Evolutionary conservation across 805 yeast species (phyloP).

Genomic region (Candida andamanensis): DNA sequence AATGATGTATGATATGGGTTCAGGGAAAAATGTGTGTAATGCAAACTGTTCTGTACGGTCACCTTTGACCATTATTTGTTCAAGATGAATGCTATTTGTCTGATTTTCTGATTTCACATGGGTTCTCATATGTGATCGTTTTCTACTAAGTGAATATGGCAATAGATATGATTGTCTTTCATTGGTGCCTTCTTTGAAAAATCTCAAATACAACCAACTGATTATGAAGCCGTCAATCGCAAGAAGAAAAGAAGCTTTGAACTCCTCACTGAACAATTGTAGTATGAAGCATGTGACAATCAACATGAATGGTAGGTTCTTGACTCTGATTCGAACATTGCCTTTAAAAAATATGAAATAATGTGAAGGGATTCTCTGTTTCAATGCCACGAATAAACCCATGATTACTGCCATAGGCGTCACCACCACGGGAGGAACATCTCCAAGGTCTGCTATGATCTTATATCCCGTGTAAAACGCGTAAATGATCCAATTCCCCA

Average conservation of each 20-base stretch:
- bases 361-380: slow-evolving; percentile 63
- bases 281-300: slow-evolving; percentile 18
- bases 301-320: slow-evolving; percentile 34
- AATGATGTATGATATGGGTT: slow-evolving; percentile 29
- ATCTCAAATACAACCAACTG: slow-evolving; percentile 38
- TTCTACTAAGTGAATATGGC: slow-evolving; percentile 24
- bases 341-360: slow-evolving; percentile 46
- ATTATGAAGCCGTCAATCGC: slow-evolving; percentile 27
- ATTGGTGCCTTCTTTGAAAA: slow-evolving; percentile 36
- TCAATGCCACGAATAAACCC: slow-evolving; percentile 59
- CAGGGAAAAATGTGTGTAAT: slow-evolving; percentile 38
- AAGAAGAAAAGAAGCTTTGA: slow-evolving; percentile 18
- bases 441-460: slow-evolving; percentile 10
- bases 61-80: slow-evolving; percentile 16
- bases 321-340: slow-evolving; percentile 38
- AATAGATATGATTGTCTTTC: slow-evolving; percentile 39
- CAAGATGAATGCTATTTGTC: slow-evolving; percentile 14
- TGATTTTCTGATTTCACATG: slow-evolving; percentile 2
- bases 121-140: slow-evolving; percentile 13
- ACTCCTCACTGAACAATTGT: slow-evolving; percentile 24
- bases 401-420: slow-evolving; percentile 53
- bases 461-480: slow-evolving; percentile 17
- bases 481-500: slow-evolving; percentile 33
- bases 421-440: slow-evolving; percentile 42
- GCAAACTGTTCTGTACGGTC: slow-evolving; percentile 30